phyloP scores from a whole-genome alignment of 2,329 filamentous ascomycete genomes.

The Stagonosporopsis rhizophila region DNA sequence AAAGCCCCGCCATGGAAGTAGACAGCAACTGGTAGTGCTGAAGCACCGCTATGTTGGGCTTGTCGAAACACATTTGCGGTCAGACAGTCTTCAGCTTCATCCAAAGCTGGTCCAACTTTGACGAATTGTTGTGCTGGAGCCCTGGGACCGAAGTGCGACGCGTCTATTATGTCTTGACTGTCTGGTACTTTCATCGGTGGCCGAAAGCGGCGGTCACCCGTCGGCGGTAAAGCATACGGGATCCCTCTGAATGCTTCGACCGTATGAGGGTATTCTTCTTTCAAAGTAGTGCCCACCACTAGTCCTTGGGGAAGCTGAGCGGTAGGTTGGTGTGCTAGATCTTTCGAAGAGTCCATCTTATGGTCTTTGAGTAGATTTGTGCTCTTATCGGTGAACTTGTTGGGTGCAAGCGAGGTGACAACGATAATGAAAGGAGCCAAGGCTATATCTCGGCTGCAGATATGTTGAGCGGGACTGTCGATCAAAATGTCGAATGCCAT shows the following conservation, averaged over 20 bases:
- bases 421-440: no score
- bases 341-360: neutral
- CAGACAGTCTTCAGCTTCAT: constrained; percentile 31
- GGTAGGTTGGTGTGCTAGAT: neutral
- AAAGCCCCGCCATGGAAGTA: constrained; percentile 71
- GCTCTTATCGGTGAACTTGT: no score
- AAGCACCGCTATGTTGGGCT: neutral
- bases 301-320: neutral
- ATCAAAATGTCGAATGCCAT: no score
- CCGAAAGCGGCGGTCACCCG: constrained; percentile 27
- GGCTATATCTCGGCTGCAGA: no score
- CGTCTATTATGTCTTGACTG: constrained; percentile 21
- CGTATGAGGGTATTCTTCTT: constrained; percentile 2
- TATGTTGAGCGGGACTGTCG: no score
- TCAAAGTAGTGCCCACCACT: neutral
- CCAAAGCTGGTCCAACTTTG: constrained; percentile 17
- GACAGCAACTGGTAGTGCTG: constrained; percentile 43
- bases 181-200: constrained; percentile 25
- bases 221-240: constrained; percentile 30
- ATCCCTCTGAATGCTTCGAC: constrained; percentile 29
- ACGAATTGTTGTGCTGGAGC: constrained; percentile 29
- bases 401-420: no score
- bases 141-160: constrained; percentile 25
- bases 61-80: constrained; percentile 30
- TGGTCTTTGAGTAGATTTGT: no score